These are phyloP conservation scores for Botryotinia calthae DNA, from an alignment of 2,329 filamentous ascomycete genomes.

Conservation along the genomic window DNA sequence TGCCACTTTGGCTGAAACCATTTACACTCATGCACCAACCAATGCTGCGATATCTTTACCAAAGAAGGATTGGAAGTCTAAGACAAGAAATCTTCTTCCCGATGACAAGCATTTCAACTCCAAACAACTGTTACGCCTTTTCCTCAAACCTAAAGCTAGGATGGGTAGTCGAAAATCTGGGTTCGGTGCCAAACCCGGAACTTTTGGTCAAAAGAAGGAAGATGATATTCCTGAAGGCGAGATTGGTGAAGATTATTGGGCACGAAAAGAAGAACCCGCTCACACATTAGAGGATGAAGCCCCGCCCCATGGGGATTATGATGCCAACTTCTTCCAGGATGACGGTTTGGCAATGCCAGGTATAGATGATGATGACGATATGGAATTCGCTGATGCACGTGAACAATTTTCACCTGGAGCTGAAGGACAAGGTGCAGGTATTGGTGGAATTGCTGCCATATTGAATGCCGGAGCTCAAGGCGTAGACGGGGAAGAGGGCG, in stretches of 20 bases:
- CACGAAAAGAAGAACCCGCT: constrained; percentile 57
- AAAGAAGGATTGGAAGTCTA: constrained; percentile 94
- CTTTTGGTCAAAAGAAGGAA: constrained; percentile 48
- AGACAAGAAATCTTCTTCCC: constrained; percentile 86
- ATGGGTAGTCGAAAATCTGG: constrained; percentile 65
- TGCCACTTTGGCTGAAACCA: constrained; percentile 65
- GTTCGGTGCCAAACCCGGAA: constrained; percentile 46
- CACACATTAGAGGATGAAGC: constrained; percentile 54
- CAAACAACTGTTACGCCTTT: constrained; percentile 80
- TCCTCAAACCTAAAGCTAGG: constrained; percentile 90
- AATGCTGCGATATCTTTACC: constrained; percentile 81
- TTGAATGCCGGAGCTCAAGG: constrained; percentile 49
- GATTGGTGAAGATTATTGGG: constrained; percentile 96
- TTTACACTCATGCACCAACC: constrained; percentile 78
- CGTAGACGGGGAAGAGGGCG: constrained; percentile 39
- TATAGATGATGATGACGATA: constrained; percentile 60
- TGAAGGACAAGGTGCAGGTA: constrained; percentile 45
- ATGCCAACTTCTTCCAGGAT: constrained; percentile 97
- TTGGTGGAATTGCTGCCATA: constrained; percentile 51
- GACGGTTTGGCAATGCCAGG: constrained; percentile 69
- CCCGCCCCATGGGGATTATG: constrained; percentile 74
- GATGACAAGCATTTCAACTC: constrained; percentile 99
- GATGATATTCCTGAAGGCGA: constrained; percentile 66
- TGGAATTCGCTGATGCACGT: constrained; percentile 75
- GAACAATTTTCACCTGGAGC: constrained; percentile 72